Base-by-base conservation (phyloP, 2,329 filamentous ascomycete species). In the Volutella citrinella region DNA sequence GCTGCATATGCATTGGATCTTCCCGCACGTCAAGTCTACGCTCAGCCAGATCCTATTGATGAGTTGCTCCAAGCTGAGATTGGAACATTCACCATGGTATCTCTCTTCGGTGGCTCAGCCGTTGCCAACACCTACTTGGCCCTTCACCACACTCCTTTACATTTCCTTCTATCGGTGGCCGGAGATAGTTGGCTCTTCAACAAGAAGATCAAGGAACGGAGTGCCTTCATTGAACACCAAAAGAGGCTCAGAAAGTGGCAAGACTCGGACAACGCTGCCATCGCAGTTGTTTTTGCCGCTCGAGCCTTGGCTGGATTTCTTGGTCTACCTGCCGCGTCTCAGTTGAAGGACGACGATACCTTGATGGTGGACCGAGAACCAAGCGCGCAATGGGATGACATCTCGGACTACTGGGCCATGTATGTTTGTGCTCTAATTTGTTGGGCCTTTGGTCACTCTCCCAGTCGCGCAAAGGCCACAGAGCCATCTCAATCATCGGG, bases 101-200 rank as follows among this genome's bases (percentile, higher is more conserved):
- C 36, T 35, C 51, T 75, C 13, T 80, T 78, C 49, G 54, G 65
- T 2, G 49, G 45, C 30, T 70, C 64, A 10, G 60, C 67, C 11
- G 55, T 68, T 13, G 71, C 68, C 29, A 70, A 73, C 50, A 70
- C 72, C 0, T 79, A 78, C 50, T 58, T 79, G 13, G 74, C 77
- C 2, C 59, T 81, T 2, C 66, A 78, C 43, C 63, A 76, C 48
- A 78, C 76, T 1, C 77, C 76, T n/a, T 66, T 81, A 5, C 68
- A 72, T 41, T 69, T 70, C 43, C 65, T 80, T 1, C 64, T 81
- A 13, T 74, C 74, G 10, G 72, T 80, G 7, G 72, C 72, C 18
- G 76, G 76, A 29, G 70, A 79, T 41, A 75, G 68, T 32, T 80
- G 74, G 74, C 61, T 76, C 14, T 78, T 79, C 48, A 68, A 69